Evolutionary conservation across 108 stramenopile species (phyloP).

Genomic region (Mediolabrus comicus): DNA sequence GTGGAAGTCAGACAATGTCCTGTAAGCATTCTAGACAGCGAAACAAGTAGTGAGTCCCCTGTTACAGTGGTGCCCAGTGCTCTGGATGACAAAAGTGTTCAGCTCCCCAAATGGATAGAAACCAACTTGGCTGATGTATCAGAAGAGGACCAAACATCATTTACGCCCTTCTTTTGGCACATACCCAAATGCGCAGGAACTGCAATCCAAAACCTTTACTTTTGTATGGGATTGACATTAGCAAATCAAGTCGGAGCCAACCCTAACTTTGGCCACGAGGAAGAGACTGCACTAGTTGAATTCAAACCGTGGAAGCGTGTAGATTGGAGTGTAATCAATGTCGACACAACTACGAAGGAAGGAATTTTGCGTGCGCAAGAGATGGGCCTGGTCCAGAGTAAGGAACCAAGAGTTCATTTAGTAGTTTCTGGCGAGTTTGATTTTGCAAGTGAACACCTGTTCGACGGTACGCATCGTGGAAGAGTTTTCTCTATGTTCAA

Average conservation of each 20-base stretch:
- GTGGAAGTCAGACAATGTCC: slow-evolving; percentile 30
- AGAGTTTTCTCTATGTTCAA: slow-evolving; percentile 35
- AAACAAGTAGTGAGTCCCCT: neutral
- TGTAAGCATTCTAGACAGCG: neutral
- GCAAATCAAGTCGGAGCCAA: slow-evolving; percentile 45
- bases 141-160: slow-evolving; percentile 5
- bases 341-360: slow-evolving; percentile 42
- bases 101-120: slow-evolving; percentile 11
- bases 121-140: slow-evolving; percentile 16
- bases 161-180: slow-evolving; percentile 39
- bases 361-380: slow-evolving; percentile 38
- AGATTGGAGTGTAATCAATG: slow-evolving; percentile 34
- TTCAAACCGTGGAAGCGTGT: slow-evolving; percentile 13
- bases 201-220: slow-evolving; percentile 31
- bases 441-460: slow-evolving; percentile 15
- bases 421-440: slow-evolving; percentile 15
- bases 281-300: slow-evolving; percentile 15
- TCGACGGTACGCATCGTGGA: slow-evolving; percentile 19
- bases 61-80: neutral
- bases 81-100: neutral
- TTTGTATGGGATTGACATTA: slow-evolving; percentile 35
- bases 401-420: slow-evolving; percentile 14
- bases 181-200: slow-evolving; percentile 32
- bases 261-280: slow-evolving; percentile 7
- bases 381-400: slow-evolving; percentile 24